phyloP scores from a whole-genome alignment of 1,139 yeast species.

The Taphrina wiesneri region DNA sequence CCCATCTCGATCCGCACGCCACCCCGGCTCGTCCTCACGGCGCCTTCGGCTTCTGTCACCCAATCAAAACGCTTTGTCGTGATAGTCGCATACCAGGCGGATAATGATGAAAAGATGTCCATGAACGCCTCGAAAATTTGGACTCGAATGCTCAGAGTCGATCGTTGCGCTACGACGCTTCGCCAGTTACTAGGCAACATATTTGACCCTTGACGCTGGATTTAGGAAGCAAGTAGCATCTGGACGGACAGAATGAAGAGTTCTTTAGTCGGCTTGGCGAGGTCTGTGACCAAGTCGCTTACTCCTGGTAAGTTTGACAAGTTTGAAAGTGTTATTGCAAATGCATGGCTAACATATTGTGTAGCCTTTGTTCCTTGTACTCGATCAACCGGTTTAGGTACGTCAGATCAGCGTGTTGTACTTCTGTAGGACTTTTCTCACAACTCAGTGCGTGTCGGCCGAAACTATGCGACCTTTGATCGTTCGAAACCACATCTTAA shows the following conservation, averaged over 20 bases:
- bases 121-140: constrained; percentile 1
- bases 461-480: constrained; percentile 58
- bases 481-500: constrained; percentile 95
- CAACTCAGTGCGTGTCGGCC: not conserved
- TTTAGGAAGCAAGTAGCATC: not conserved
- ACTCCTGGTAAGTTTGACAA: constrained; percentile 14
- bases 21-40: not conserved
- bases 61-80: not conserved
- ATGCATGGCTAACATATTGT: not conserved
- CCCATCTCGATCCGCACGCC: not conserved
- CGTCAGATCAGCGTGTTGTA: not conserved
- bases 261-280: constrained; percentile 20
- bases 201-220: not conserved
- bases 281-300: constrained; percentile 13
- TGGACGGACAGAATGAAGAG: constrained; percentile 13
- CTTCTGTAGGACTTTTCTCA: not conserved
- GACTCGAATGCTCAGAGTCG: not conserved
- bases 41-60: not conserved
- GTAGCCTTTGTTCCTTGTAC: not conserved
- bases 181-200: not conserved
- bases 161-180: not conserved
- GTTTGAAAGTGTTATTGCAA: not conserved
- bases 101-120: not conserved
- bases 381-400: not conserved
- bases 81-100: not conserved